phyloP scores from a whole-genome alignment of 768 basidiomycete genomes.

The Macrocybe gigantea region DNA sequence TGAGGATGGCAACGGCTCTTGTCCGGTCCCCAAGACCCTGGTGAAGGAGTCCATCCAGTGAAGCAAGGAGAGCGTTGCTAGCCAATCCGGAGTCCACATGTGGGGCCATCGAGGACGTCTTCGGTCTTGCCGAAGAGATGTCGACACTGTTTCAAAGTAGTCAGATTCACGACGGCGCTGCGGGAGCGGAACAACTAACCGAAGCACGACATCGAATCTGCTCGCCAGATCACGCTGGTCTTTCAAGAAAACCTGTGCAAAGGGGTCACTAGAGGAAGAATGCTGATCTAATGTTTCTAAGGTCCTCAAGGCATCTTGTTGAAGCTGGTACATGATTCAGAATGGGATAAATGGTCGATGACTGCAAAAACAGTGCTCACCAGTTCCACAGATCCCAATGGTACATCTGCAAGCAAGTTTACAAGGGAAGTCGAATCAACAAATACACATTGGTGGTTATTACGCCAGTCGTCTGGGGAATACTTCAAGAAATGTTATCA shows the following conservation, averaged over 20 bases:
- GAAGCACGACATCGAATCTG: constrained; percentile 70
- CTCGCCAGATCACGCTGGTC: constrained; percentile 59
- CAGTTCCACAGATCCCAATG: constrained; percentile 71
- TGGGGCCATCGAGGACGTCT: constrained; percentile 34
- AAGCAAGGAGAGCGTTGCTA: constrained; percentile 47
- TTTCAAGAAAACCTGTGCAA: constrained; percentile 65
- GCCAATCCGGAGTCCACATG: constrained; percentile 58
- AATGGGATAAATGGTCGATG: neutral
- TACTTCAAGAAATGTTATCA: constrained; percentile 34
- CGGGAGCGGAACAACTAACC: constrained; percentile 32
- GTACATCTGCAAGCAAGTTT: constrained; percentile 75
- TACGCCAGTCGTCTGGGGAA: constrained; percentile 48
- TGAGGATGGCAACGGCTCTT: constrained; percentile 58
- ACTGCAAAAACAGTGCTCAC: constrained; percentile 31
- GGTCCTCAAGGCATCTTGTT: constrained; percentile 70
- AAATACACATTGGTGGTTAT: constrained; percentile 51
- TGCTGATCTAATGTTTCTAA: constrained; percentile 54
- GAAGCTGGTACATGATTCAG: constrained; percentile 42
- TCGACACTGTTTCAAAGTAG: constrained; percentile 42
- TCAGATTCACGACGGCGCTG: neutral
- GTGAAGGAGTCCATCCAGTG: constrained; percentile 44
- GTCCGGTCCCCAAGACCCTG: constrained; percentile 72
- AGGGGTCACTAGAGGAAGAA: constrained; percentile 49
- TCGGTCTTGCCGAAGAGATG: constrained; percentile 41
- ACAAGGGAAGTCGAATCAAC: constrained; percentile 74